Evolutionary conservation across 352 stramenopile species (phyloP).

Genomic region (Thalassiosira exigua): DNA sequence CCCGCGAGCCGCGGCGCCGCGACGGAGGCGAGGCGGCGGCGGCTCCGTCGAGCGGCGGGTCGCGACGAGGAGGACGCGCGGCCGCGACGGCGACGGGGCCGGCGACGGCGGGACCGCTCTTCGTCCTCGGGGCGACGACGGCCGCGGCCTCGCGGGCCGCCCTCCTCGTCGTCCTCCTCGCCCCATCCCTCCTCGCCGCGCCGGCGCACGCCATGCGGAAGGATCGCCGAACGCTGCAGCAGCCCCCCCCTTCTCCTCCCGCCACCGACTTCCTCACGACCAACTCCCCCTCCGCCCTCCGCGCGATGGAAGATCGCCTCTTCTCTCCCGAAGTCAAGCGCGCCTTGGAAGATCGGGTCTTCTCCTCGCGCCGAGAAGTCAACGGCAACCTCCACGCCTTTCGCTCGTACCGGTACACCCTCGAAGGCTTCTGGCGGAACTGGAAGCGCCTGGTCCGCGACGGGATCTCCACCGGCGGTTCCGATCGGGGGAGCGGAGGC

Average conservation of each 20-base stretch:
- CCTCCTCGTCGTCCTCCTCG: conserved; percentile 16
- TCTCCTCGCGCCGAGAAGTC: conserved; percentile 32
- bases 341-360: conserved; percentile 35
- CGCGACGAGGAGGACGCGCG: too few species aligned
- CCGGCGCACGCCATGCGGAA: too few species aligned
- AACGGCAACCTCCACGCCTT: conserved; percentile 16
- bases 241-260: too few species aligned
- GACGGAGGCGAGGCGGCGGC: too few species aligned
- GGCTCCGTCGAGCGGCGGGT: too few species aligned
- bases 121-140: too few species aligned
- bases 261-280: conserved; percentile 36
- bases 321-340: conserved; percentile 30
- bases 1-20: too few species aligned
- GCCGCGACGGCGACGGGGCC: too few species aligned
- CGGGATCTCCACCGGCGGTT: conserved; percentile 17
- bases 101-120: too few species aligned
- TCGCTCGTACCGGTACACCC: conserved; percentile 30
- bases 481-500: neutral
- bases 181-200: conserved; percentile 19
- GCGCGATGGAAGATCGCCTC: conserved; percentile 39
- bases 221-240: too few species aligned
- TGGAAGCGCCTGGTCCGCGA: conserved; percentile 37
- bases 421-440: conserved; percentile 48
- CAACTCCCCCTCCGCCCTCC: conserved; percentile 32
- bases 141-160: too few species aligned